Base-by-base conservation (phyloP, 129 eudicot species). In the Chrysanthemum makinoi region DNA sequence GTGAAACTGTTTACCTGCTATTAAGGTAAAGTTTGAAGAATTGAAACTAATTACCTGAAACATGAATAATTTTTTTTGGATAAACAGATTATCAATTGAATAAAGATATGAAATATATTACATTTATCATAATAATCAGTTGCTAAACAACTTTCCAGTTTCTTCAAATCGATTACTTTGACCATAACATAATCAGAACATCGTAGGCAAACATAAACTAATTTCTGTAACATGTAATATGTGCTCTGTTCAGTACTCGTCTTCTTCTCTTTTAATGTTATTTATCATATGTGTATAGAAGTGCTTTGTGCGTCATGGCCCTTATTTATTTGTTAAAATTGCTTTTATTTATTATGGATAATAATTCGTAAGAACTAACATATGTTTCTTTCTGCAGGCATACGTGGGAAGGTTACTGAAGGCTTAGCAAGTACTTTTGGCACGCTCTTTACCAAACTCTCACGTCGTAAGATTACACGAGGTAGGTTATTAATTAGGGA, bases 371-470 rank as follows among this genome's bases (percentile, higher is more conserved):
- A 65, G 52, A 57, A 20, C 14, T 59, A 22, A 16, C 19, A 22
- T 52, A 24, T 48, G 26, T 50, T 7, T 10, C 65, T 50, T 74
- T 11, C 55, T 80, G 81, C 89, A 92, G 98, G 96, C 96, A 35
- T 92, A 92, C 55, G 88, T 85, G 59, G 98, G 84, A 78, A 91
- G 96, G 76, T 68, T 48, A 73, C 74, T 8, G 13, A 92, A 88
- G 86, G 79, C 71, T 54, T 76, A 54, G 51, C 65, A 48, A 79
- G 76, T 39, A 54, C 77, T 78, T 76, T 46, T 26, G 75, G 51
- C 51, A 16, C 52, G 15, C 75, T 58, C 53, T 20, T 59, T 62
- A 39, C 57, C 50, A 44, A 68, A 70, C 44, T 60, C 65, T 51
- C 26, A 39, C 13, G 60, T 44, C 0, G 60, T 28, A 46, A 43